These are phyloP conservation scores for Ophiostoma sp. DNA, from an alignment of 2,329 filamentous ascomycete species.

Conservation along the genomic window DNA sequence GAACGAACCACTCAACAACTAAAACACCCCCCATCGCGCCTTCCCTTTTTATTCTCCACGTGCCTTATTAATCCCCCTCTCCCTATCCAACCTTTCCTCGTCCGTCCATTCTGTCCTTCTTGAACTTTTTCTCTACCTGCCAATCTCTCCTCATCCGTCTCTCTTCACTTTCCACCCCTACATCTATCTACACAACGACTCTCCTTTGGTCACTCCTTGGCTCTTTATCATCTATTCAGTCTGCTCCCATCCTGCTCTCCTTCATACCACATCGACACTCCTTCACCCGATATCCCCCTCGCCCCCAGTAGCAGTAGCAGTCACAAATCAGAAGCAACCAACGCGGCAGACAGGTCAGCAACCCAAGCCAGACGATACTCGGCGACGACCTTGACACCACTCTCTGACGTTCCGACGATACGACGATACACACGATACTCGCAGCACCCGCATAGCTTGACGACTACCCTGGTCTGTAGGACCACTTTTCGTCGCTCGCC, in stretches of 20 bases:
- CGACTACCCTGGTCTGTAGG: background rate
- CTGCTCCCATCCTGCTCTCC: background rate
- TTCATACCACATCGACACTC: background rate
- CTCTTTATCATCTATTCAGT: background rate
- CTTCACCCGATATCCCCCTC: background rate
- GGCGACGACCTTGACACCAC: conserved; percentile 10
- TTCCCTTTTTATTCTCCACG: conserved; percentile 7
- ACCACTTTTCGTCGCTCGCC: conserved; percentile 7
- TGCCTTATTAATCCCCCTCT: conserved; percentile 16
- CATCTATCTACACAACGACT: background rate
- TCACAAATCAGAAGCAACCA: background rate
- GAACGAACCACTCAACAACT: conserved; percentile 6
- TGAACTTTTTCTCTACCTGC: conserved; percentile 7
- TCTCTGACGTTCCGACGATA: conserved; percentile 3
- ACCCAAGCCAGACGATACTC: background rate
- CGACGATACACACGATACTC: conserved; percentile 10
- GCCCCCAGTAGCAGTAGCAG: background rate
- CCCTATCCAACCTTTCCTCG: conserved; percentile 16
- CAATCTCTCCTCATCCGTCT: conserved; percentile 9
- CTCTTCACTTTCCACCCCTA: background rate
- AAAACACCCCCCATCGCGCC: conserved; percentile 10
- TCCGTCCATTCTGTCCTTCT: conserved; percentile 7
- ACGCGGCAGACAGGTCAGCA: background rate
- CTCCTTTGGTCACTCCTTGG: background rate
- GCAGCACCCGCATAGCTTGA: background rate